Percentiles rank a stretch among this genome's conserved stretches.
These are phyloP conservation scores for Penicillium sp. DNA, from an alignment of 2,329 filamentous ascomycete species.

Conservation along the genomic window DNA sequence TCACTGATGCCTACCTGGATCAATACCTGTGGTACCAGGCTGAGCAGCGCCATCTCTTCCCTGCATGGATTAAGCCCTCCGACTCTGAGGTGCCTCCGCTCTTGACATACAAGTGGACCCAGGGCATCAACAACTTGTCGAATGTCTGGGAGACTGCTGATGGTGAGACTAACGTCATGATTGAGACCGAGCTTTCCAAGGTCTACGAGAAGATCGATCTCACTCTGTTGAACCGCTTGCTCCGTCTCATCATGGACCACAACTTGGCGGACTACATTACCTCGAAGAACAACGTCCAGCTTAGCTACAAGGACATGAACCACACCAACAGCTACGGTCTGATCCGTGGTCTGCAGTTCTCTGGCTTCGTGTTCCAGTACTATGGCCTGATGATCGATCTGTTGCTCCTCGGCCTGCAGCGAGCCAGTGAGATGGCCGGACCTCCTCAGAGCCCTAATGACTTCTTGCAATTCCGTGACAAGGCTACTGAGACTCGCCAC, in stretches of 20 bases:
- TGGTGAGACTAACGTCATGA: conserved; percentile 97
- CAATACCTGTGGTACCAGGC: conserved; percentile 99
- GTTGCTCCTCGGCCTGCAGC: conserved; percentile 86
- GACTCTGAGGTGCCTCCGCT: conserved; percentile 96
- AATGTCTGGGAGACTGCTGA: conserved; percentile 93
- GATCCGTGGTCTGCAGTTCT: conserved; percentile 97
- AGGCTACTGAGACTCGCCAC: conserved; percentile 88
- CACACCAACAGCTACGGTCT: conserved; percentile 98
- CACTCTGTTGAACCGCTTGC: conserved; percentile 88
- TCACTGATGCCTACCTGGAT: conserved; percentile 97
- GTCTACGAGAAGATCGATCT: conserved; percentile 99
- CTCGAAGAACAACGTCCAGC: conserved; percentile 98
- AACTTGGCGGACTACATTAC: conserved; percentile 99
- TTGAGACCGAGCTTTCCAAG: conserved; percentile 98
- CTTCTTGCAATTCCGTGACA: conserved; percentile 94
- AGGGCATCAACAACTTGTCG: conserved; percentile 97
- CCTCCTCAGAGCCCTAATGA: conserved; percentile 94
- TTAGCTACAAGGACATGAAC: conserved; percentile 99
- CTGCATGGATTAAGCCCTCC: conserved; percentile 98
- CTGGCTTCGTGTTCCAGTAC: conserved; percentile 98
- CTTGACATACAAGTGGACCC: conserved; percentile 97
- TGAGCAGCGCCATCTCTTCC: conserved; percentile 95
- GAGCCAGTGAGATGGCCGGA: conserved; percentile 96
- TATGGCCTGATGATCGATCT: conserved; percentile 96
- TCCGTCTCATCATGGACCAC: conserved; percentile 98